Base-by-base conservation (phyloP, 177 flowering plant species). In the Vitis hybrid region DNA sequence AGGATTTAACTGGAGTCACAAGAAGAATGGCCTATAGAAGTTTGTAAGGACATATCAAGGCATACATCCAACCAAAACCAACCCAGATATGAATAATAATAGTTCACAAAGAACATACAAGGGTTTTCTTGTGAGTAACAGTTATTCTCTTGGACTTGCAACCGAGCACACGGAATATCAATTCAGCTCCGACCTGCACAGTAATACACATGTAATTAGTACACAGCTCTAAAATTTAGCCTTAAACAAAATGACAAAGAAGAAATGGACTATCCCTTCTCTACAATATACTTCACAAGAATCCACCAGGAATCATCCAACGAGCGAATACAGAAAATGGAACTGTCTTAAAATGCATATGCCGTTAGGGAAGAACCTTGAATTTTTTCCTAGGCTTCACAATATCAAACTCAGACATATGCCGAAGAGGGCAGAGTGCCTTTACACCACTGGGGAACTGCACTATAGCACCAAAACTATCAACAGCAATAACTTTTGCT, bases 101-200 rank as follows among this genome's bases (percentile, higher is more conserved):
- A 45, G 31, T 55, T 19, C 11, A 61, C 56, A 8, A 13, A 69
- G n/a, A 75, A 73, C 90, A 67, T 90, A 94, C 99, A 50, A 95
- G 95, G 12, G 97, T 89, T 84, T 88, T 96, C 88, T 96, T 93
- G 86, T 92, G 89, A 15, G 98, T 93, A 11, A 96, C 94, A 39
- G 98, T 93, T 74, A 96, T 87, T 76, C 97, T 83, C 85, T 93
- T 96, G 51, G 97, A 93, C 74, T 96, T 96, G 88, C 93, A 86
- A 63, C 98, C 99, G 59, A 93, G 91, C 58, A 93, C 97, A 51
- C 99, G 98, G 70, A 93, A 96, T 60, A 79, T 62, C 56, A 96
- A 67, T 75, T 89, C 93, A 49, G 84, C 92, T 72, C 99, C 99
- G 72, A 96, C 89, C 99, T 95, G 86, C 31, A 76, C 69, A 73